phyloP scores from a whole-genome alignment of 352 stramenopile genomes.

The Pythium aquatile region DNA sequence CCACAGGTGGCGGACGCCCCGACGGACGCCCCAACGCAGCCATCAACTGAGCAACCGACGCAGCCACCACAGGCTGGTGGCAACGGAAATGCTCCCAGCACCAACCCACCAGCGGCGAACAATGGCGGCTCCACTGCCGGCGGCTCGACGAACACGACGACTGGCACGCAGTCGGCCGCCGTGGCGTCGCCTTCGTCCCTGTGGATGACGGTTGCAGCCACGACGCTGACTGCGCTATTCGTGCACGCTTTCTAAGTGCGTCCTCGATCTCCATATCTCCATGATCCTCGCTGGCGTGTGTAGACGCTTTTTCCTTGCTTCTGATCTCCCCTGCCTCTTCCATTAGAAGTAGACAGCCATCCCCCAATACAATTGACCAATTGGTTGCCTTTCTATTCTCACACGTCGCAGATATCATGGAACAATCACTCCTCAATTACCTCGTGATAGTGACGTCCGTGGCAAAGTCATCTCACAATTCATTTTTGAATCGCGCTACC shows the following conservation, averaged over 20 bases:
- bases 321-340: not conserved
- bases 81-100: not conserved
- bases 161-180: not conserved
- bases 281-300: not conserved
- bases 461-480: not conserved
- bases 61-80: not conserved
- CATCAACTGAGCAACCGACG: not conserved
- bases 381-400: not conserved
- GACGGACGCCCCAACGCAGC: not conserved
- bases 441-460: not conserved
- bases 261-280: not conserved
- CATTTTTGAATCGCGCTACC: not conserved
- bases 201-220: not conserved
- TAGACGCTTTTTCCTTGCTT: not conserved
- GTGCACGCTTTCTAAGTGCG: constrained; percentile 7
- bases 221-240: not conserved
- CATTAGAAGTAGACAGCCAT: not conserved
- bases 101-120: not conserved
- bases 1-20: constrained; percentile 1
- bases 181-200: not conserved
- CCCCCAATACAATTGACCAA: not conserved
- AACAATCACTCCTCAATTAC: not conserved
- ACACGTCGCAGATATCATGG: not conserved
- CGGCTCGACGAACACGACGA: not conserved
- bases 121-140: not conserved